phyloP scores from a whole-genome alignment of 1,139 yeast genomes.

The Nakaseomyces delphensis region DNA sequence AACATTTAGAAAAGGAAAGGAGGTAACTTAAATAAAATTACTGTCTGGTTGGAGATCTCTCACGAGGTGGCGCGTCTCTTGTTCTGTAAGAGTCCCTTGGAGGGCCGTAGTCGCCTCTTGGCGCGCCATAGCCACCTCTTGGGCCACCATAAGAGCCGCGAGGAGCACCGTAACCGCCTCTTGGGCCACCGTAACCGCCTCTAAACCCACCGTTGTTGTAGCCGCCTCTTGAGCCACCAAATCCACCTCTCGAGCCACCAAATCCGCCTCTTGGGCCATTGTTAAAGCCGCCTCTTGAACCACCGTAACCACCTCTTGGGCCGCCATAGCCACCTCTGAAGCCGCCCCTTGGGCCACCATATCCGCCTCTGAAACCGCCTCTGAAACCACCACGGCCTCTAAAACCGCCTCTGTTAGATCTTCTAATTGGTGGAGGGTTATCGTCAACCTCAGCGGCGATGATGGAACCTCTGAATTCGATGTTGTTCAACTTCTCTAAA shows the following conservation, averaged over 20 bases:
- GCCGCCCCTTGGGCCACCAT: slow-evolving; percentile 35
- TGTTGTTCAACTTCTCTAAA: slow-evolving; percentile 57
- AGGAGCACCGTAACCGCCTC: slow-evolving; percentile 32
- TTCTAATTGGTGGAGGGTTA: slow-evolving; percentile 63
- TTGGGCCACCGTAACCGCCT: slow-evolving; percentile 33
- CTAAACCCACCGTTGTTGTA: slow-evolving; percentile 25
- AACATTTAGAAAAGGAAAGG: background rate
- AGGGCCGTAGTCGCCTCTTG: slow-evolving; percentile 28
- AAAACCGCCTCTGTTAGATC: slow-evolving; percentile 37
- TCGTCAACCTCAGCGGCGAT: slow-evolving; percentile 72
- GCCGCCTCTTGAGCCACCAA: slow-evolving; percentile 29
- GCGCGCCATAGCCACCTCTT: slow-evolving; percentile 27
- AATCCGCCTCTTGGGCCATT: slow-evolving; percentile 31
- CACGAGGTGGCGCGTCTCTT: slow-evolving; percentile 40
- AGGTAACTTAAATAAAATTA: background rate
- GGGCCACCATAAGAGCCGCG: slow-evolving; percentile 30
- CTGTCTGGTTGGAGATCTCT: slow-evolving; percentile 53
- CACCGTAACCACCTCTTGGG: slow-evolving; percentile 31
- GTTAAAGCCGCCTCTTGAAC: slow-evolving; percentile 31
- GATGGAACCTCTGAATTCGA: slow-evolving; percentile 59
- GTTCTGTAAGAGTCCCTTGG: slow-evolving; percentile 32
- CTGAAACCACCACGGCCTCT: slow-evolving; percentile 42
- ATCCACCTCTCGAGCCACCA: slow-evolving; percentile 31
- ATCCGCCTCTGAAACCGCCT: slow-evolving; percentile 37
- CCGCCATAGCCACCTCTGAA: slow-evolving; percentile 31